phyloP scores from a whole-genome alignment of 2,329 filamentous ascomycete species.

The Ceratocystis cubensis region DNA sequence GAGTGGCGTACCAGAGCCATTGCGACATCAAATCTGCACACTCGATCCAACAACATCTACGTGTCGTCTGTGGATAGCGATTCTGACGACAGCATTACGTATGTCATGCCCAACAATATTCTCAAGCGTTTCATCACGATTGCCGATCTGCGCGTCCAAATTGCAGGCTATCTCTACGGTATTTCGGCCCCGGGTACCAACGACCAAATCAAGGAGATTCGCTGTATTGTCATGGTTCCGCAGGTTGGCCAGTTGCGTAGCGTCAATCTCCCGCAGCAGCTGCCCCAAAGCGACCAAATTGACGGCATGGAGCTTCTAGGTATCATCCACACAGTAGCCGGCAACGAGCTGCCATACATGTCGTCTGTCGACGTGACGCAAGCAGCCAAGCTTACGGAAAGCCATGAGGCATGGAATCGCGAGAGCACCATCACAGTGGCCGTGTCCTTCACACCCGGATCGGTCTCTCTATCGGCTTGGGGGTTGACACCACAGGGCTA shows the following conservation, averaged over 20 bases:
- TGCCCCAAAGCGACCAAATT: constrained; percentile 87
- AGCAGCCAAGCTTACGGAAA: constrained; percentile 78
- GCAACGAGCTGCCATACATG: constrained; percentile 95
- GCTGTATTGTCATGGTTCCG: constrained; percentile 93
- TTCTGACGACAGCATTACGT: constrained; percentile 71
- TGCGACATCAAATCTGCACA: constrained; percentile 87
- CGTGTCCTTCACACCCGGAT: constrained; percentile 91
- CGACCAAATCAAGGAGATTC: constrained; percentile 91
- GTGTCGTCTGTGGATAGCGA: constrained; percentile 92
- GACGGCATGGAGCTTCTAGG: constrained; percentile 78
- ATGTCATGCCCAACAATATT: constrained; percentile 98
- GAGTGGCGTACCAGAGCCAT: constrained; percentile 97
- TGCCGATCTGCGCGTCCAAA: constrained; percentile 88
- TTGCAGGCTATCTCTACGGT: constrained; percentile 91
- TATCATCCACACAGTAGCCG: constrained; percentile 88
- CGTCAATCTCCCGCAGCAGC: constrained; percentile 75
- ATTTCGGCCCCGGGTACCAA: constrained; percentile 90
- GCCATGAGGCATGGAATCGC: constrained; percentile 62
- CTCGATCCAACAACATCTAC: constrained; percentile 94
- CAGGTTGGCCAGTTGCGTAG: constrained; percentile 90
- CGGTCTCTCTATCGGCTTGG: constrained; percentile 89
- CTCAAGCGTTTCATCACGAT: constrained; percentile 97
- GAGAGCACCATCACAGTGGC: constrained; percentile 90
- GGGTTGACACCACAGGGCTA: constrained; percentile 82
- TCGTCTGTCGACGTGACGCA: constrained; percentile 87